Evolutionary conservation across 2,329 filamentous ascomycete genomes (phyloP), one percentile per base, ranked within the genome.

Genomic region (Lomentospora prolificans): DNA sequence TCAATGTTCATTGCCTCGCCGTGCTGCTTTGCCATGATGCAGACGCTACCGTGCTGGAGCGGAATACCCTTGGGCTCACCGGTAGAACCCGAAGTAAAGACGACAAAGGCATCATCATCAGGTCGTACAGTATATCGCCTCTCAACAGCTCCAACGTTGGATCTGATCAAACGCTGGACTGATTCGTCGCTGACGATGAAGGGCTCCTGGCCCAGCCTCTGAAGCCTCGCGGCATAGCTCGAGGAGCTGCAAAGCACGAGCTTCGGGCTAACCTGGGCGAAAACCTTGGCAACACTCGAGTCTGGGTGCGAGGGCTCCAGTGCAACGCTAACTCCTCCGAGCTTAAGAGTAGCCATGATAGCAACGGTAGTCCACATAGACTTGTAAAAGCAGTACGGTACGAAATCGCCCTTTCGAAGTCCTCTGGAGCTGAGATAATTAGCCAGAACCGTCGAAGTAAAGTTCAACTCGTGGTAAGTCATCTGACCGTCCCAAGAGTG

Each of bases 71-170:
- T 79, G 2, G 76, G 76, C 31, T 66, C 65, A 3, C 76, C 76
- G 0, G 76, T 78, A 19, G 72, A 76, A 14, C 76, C 76, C 14
- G 75, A 78, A n/a, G 77, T 79, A 60, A 78, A 79, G 62, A 77
- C 74, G 59, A 78, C 72, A 31, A 68, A 66, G 1, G 57, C 57
- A 12, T 57, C 31, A 28, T 55, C 36, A 14, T 27, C 31, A 3
- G 57, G 27, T 24, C 28, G 39, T 4, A 36, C 30, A 12, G 30
- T 12, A 9, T 30, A 56, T 39, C n/a, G 10, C 31, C 46, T 39
- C 55, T 24, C n/a, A 25, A 30, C 33, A 10, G 2, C 27, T 31
- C 55, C 50, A n/a, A 25, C 9, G 46, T 25, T 12, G 9, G 39
- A 3, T 12, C 5, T 17, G 10, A 25, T 50, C n/a, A 52, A 30